These are phyloP conservation scores for Blastomyces silverae DNA, from an alignment of 2,329 filamentous ascomycete genomes.

Conservation along the genomic window DNA sequence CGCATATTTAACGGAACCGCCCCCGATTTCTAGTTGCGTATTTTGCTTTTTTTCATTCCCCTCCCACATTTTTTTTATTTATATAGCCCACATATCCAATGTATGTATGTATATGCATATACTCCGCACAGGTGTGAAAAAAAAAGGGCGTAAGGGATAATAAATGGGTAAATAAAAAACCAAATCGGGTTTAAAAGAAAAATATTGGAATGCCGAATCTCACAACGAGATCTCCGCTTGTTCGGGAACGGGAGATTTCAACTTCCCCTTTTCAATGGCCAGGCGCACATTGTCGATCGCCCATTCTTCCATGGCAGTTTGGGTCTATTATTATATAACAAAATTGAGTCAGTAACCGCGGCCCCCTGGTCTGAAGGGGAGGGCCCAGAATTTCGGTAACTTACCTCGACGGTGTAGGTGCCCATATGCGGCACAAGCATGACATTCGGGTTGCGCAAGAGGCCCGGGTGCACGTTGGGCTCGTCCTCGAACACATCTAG, in stretches of 20 bases:
- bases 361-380: not conserved
- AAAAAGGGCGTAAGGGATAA: not conserved
- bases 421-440: slow-evolving; percentile 80
- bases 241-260: slow-evolving; percentile 67
- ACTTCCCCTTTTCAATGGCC: slow-evolving; percentile 55
- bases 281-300: slow-evolving; percentile 61
- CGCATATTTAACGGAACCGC: not conserved
- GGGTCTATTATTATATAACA: slow-evolving; percentile 39
- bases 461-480: slow-evolving; percentile 65
- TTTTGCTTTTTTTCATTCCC: not conserved
- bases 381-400: slow-evolving; percentile 28
- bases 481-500: slow-evolving; percentile 81
- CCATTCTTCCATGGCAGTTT: slow-evolving; percentile 64
- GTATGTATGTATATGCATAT: no score
- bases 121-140: not conserved
- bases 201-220: no score
- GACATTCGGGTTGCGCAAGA: slow-evolving; percentile 63
- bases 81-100: no score
- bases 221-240: slow-evolving; percentile 44
- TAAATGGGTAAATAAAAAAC: not conserved
- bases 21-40: not conserved
- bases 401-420: slow-evolving; percentile 64
- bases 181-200: not conserved
- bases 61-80: not conserved
- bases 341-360: slow-evolving; percentile 7